Base-by-base conservation (phyloP, 1,284 basidiomycete species). In the Peniophora sp. region DNA sequence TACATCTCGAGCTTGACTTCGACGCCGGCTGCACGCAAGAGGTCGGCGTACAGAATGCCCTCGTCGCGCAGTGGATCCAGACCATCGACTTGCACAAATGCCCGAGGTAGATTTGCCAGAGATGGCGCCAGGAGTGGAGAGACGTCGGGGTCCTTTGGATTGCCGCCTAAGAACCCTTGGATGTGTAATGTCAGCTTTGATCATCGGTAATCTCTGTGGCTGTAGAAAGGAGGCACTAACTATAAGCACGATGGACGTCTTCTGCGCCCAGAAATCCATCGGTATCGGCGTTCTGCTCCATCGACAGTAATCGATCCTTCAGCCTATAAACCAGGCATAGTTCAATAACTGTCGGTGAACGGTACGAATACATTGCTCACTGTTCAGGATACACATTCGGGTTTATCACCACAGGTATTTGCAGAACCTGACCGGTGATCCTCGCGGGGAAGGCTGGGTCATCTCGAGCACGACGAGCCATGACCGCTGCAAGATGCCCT, bases 61-160 rank as follows among this genome's bases (percentile, higher is more conserved):
- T 61, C 62, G 39, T 61, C 61, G 16, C 58, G 58, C 38, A 63
- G 50, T 17, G 55, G 53, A 45, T 63, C 58, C 19, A 57, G 47
- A 2, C 58, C 57, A 17, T 53, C 56, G 16, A 59, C 47, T 45
- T 61, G 59, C 2, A 62, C 45, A 48, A 54, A 55, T 8, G 56
- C 47, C 3, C 54, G 56, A 12, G 56, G 51, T 36, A 63, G 52
- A 5, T 53, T 52, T n/a, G 35, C 50, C 34, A 60, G 56, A 16
- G 53, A 54, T 3, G 38, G 38, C 11, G 53, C 6, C 38, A 63
- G 53, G 12, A 59, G 50, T 10, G 59, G 59, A 2, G 59, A 61
- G 1, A 57, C 22, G 12, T 55, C 54, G 2, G 48, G 47, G 43
- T 56, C 48, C 19, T 52, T 50, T 8, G 54, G 32, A 3, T 53